phyloP scores from a whole-genome alignment of 352 stramenopile species.

The Pythium phragmiticola region DNA sequence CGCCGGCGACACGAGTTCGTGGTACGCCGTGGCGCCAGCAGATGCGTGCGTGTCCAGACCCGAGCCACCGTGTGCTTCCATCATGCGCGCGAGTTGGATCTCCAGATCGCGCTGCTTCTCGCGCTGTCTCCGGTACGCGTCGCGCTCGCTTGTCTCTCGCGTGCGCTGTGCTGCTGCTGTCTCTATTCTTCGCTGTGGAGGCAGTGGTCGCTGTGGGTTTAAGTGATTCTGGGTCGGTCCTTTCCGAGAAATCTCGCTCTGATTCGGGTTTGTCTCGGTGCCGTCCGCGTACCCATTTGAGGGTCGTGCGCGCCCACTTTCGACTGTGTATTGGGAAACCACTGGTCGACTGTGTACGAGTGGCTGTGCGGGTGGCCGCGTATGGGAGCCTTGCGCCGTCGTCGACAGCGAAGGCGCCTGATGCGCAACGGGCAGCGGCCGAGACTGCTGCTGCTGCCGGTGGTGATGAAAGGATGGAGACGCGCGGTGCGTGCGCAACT shows the following conservation, averaged over 20 bases:
- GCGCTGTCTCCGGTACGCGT: constrained; percentile 1
- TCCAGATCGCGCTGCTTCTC: constrained; percentile 14
- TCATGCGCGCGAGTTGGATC: constrained; percentile 1
- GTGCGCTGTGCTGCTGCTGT: constrained; percentile 1
- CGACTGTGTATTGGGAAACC: not conserved
- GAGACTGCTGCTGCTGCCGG: not conserved
- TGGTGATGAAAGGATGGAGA: not conserved
- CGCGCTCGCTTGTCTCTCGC: not conserved
- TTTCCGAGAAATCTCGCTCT: not conserved
- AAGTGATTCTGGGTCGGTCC: not conserved
- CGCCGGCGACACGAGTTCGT: constrained; percentile 16
- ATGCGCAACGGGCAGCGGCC: not conserved
- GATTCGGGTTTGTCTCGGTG: not conserved
- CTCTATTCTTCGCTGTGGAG: not conserved
- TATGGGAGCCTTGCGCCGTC: not conserved
- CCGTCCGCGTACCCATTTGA: not conserved
- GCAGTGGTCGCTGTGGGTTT: not conserved
- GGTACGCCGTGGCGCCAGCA: not conserved
- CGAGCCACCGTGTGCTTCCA: not conserved
- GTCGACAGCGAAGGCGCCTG: not conserved
- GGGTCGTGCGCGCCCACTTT: not conserved
- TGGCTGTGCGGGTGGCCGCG: not conserved
- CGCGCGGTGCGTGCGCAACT: not conserved
- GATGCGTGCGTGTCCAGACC: not conserved
- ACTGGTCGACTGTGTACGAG: not conserved